phyloP scores from a whole-genome alignment of 192 early-diverging fungal genomes.

The Coemansia sp. region DNA sequence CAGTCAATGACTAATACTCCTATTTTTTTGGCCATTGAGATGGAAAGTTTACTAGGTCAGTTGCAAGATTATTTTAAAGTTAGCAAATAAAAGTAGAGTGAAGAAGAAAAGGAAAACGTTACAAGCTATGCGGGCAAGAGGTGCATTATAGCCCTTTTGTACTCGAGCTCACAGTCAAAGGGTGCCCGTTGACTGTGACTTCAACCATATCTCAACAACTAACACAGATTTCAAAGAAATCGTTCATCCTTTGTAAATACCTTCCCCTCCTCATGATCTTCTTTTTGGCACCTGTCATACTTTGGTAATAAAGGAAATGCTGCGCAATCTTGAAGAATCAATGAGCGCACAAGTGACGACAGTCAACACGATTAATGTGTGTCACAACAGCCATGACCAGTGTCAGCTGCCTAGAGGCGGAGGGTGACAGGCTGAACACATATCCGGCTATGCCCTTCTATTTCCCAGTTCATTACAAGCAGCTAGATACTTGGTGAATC shows the following conservation, averaged over 20 bases:
- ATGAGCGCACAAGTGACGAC: too few species aligned
- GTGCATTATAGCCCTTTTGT: neutral
- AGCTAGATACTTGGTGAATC: too few species aligned
- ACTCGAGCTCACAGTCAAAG: neutral
- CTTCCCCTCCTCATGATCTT: too few species aligned
- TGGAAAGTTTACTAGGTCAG: neutral
- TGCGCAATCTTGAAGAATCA: too few species aligned
- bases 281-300: too few species aligned
- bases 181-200: neutral
- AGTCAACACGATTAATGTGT: neutral
- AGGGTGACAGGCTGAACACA: too few species aligned
- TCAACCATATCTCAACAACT: too few species aligned
- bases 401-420: neutral
- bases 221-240: too few species aligned
- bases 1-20: neutral
- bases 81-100: neutral
- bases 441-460: too few species aligned
- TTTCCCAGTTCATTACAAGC: too few species aligned
- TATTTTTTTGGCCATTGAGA: neutral
- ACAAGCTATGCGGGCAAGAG: neutral
- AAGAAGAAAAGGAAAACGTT: neutral
- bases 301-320: too few species aligned
- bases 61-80: neutral
- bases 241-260: too few species aligned
- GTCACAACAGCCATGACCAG: neutral